Base-by-base conservation (phyloP, 345 rosid species). In the Populus simonii region DNA sequence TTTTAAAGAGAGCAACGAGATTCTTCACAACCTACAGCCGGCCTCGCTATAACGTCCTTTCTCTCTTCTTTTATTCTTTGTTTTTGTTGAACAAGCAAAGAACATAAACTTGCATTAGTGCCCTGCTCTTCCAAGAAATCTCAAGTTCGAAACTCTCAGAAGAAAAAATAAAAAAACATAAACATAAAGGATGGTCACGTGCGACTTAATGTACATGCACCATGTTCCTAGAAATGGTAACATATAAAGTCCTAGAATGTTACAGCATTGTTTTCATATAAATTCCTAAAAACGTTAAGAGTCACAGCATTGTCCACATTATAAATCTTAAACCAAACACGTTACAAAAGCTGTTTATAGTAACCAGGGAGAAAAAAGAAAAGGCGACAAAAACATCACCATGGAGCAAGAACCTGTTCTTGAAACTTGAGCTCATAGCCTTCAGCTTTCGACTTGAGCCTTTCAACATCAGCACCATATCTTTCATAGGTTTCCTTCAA, bases 371-470 rank as follows among this genome's bases (percentile, higher is more conserved):
- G 25, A 39, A 45, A 66, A 74, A 63, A 49, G 23, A 38, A 59
- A 66, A 41, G 6, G 10, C 10, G 31, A 61, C 49, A 43, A 72
- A 53, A 49, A 75, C 39, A 68, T 91, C 80, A 91, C 94, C 91
- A 91, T 51, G 92, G 89, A 31, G 91, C 87, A 49, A 70, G 77
- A 36, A 86, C 90, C 76, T 79, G 87, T 76, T 83, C 86, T 74
- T 78, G 83, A 83, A 91, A 91, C 79, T 78, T 84, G 38, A 79
- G 79, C 81, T 87, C 89, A 36, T 86, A 85, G 67, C 75, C 85
- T 85, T 86, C 90, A 49, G 87, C 89, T 72, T 79, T 83, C 9
- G 87, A 82, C 76, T 83, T 83, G 74, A 89, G 70, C 71, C 74
- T 79, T 62, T 77, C 83, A 7, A 85, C 80, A 72, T 91, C 89